These are phyloP conservation scores for Cercospora sp. DNA, from an alignment of 2,329 filamentous ascomycete species.

Conservation along the genomic window DNA sequence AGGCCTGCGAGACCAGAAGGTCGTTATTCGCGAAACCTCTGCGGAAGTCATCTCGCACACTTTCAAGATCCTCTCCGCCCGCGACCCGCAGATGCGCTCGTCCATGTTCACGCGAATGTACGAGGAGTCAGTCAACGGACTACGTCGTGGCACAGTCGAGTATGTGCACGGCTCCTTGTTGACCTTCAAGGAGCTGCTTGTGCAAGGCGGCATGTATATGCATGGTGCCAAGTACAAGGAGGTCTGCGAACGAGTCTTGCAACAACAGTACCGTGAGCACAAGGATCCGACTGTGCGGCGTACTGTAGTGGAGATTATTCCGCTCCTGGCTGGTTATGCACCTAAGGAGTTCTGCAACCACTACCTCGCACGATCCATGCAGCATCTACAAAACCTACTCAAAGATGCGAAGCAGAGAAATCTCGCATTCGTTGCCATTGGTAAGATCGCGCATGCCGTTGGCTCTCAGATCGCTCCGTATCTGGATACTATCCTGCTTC, in stretches of 20 bases:
- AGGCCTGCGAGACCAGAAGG: slow-evolving; percentile 82
- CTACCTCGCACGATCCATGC: slow-evolving; percentile 95
- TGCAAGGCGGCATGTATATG: slow-evolving; percentile 99
- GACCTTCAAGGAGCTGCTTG: slow-evolving; percentile 86
- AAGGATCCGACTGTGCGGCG: slow-evolving; percentile 82
- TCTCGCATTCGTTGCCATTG: slow-evolving; percentile 91
- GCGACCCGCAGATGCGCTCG: slow-evolving; percentile 83
- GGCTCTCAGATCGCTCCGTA: slow-evolving; percentile 94
- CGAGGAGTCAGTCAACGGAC: slow-evolving; percentile 76
- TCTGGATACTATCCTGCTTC: slow-evolving; percentile 87
- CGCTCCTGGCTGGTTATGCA: slow-evolving; percentile 87
- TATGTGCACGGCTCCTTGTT: slow-evolving; percentile 91
- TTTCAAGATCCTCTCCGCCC: slow-evolving; percentile 91
- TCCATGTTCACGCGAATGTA: slow-evolving; percentile 91
- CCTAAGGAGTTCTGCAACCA: slow-evolving; percentile 84
- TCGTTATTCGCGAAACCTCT: slow-evolving; percentile 87
- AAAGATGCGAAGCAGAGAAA: slow-evolving; percentile 95
- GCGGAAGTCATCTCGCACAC: slow-evolving; percentile 92
- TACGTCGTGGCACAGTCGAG: slow-evolving; percentile 79
- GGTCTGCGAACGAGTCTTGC: slow-evolving; percentile 84
- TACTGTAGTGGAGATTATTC: slow-evolving; percentile 88
- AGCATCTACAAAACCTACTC: slow-evolving; percentile 88
- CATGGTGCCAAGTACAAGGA: slow-evolving; percentile 83
- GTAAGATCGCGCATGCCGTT: slow-evolving; percentile 93
- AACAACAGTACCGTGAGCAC: slow-evolving; percentile 79